phyloP scores from a whole-genome alignment of 2,329 filamentous ascomycete genomes.

The Ustulina deusta region DNA sequence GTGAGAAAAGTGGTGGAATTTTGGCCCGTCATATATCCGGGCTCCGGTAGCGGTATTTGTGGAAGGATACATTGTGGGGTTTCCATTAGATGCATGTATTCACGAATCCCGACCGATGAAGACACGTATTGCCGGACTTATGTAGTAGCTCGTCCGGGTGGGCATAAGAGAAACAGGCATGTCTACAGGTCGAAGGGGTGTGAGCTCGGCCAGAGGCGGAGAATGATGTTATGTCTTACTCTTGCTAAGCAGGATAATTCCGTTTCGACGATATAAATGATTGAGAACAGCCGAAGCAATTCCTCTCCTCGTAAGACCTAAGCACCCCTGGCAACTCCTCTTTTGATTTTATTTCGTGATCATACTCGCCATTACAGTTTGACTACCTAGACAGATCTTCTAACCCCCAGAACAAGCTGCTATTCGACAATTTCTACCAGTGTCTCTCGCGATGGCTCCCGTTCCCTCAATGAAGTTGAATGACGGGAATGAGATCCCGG shows the following conservation, averaged over 20 bases:
- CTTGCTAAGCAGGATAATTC: neutral
- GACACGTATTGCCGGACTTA: neutral
- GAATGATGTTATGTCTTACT: neutral
- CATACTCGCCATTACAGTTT: neutral
- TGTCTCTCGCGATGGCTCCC: slow-evolving; percentile 7
- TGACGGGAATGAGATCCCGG: slow-evolving; percentile 76
- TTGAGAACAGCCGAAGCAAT: neutral
- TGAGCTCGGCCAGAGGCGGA: neutral
- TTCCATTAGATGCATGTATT: neutral
- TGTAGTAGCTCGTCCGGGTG: neutral
- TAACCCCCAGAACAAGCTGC: no score
- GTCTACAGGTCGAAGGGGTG: no score
- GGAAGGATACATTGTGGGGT: neutral
- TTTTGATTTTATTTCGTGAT: neutral
- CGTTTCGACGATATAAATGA: neutral
- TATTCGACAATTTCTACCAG: neutral
- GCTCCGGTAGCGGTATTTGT: neutral
- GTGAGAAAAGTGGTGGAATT: neutral
- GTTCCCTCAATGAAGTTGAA: slow-evolving; percentile 74
- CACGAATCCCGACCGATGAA: neutral
- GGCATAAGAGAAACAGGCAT: neutral
- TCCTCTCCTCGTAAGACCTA: neutral
- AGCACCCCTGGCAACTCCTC: neutral
- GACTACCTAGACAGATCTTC: neutral
- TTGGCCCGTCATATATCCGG: slow-evolving; percentile 4